Percentiles rank a stretch among this genome's conserved stretches.
phyloP scores from a whole-genome alignment of 2,329 filamentous ascomycete species.

The Ophiosphaerella herpotricha region DNA sequence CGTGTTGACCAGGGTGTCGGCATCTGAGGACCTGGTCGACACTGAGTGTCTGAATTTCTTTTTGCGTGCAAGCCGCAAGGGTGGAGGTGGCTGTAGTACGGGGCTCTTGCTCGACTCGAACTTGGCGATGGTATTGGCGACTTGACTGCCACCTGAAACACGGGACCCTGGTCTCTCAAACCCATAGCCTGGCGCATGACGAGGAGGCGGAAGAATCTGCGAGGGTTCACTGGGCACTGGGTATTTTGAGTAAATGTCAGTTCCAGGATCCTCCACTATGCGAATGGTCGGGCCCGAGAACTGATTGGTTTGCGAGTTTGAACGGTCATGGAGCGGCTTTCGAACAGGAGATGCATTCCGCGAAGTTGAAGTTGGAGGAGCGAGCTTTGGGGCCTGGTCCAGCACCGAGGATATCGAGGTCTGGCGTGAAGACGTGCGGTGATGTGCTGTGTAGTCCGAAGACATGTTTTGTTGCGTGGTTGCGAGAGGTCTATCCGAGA shows the following conservation, averaged over 20 bases:
- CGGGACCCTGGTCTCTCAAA: conserved; percentile 44
- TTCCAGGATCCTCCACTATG: conserved; percentile 44
- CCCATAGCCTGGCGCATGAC: conserved; percentile 43
- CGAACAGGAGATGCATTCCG: conserved; percentile 40
- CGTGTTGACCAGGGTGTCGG: conserved; percentile 44
- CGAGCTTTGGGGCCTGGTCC: conserved; percentile 36
- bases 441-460: conserved; percentile 24
- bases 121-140: conserved; percentile 46
- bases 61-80: conserved; percentile 31
- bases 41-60: conserved; percentile 44
- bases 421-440: conserved; percentile 31
- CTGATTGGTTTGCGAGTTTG: conserved; percentile 45
- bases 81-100: conserved; percentile 39
- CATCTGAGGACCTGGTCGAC: conserved; percentile 46
- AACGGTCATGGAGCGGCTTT: conserved; percentile 45
- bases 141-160: conserved; percentile 46
- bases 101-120: conserved; percentile 39
- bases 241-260: conserved; percentile 45
- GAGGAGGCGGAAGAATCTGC: conserved; percentile 47
- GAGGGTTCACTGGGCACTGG: conserved; percentile 47
- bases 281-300: conserved; percentile 47
- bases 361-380: conserved; percentile 31
- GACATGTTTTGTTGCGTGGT: conserved; percentile 39
- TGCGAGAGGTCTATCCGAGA: conserved; percentile 27
- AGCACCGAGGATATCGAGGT: conserved; percentile 30